A percentile compares a stretch with the other conserved stretches of the same genome.
Evolutionary conservation across 805 yeast species (phyloP).

Genomic region (Starmerella scarabaei): DNA sequence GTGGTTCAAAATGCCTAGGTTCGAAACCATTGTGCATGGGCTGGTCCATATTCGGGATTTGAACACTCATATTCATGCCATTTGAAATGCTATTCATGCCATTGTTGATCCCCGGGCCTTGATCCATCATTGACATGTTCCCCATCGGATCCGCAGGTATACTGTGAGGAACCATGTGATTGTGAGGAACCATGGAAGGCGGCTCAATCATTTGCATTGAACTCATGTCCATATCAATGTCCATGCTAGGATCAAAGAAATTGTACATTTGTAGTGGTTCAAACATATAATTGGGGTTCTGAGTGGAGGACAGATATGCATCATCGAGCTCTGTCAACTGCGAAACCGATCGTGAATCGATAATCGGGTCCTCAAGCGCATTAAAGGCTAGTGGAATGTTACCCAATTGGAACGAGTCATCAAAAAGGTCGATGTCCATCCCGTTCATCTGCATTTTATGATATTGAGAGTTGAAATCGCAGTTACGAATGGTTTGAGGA

Average conservation of each 20-base stretch:
- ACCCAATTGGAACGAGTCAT: slow-evolving; percentile 12
- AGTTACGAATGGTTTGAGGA: no score
- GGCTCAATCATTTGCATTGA: not conserved
- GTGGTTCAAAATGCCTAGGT: no score
- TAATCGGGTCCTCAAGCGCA: slow-evolving; percentile 17
- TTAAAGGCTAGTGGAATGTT: slow-evolving; percentile 18
- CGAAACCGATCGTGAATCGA: slow-evolving; percentile 5
- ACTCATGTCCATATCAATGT: not conserved
- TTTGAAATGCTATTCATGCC: not conserved
- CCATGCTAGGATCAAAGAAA: slow-evolving; percentile 3
- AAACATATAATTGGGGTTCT: slow-evolving; percentile 1
- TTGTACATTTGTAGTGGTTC: slow-evolving; percentile 17
- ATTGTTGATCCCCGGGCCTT: not conserved
- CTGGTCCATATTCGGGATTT: not conserved
- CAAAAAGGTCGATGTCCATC: not conserved
- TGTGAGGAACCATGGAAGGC: no score
- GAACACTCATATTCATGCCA: not conserved
- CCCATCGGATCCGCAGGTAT: not conserved
- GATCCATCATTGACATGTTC: not conserved
- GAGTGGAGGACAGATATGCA: not conserved
- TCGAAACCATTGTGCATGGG: no score
- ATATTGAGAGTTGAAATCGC: not conserved
- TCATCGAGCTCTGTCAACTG: not conserved
- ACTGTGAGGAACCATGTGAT: no score
- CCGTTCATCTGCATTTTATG: not conserved